phyloP scores from a whole-genome alignment of 1,284 basidiomycete species.

The Violaceomyces palustris region DNA sequence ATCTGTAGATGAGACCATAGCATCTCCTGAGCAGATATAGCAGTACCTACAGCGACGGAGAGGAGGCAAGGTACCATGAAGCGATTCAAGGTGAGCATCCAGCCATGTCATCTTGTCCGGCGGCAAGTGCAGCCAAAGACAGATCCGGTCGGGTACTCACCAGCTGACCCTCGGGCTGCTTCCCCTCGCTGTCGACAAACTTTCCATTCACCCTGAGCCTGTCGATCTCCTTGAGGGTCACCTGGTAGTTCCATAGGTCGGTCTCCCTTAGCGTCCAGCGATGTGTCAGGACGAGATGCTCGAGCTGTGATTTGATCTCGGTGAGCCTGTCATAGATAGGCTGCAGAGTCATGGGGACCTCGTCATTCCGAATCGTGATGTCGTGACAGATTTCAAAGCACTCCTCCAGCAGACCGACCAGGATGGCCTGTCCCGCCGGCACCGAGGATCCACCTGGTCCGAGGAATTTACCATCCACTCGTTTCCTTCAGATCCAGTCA shows the following conservation, averaged over 20 bases:
- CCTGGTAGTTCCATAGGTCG: conserved; percentile 70
- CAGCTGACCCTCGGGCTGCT: conserved; percentile 83
- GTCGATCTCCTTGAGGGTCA: conserved; percentile 92
- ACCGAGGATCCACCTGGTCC: conserved; percentile 81
- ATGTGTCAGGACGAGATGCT: conserved; percentile 85
- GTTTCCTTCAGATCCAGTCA: too few species aligned
- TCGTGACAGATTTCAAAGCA: conserved; percentile 96
- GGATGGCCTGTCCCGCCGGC: conserved; percentile 71
- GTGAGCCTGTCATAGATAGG: conserved; percentile 90
- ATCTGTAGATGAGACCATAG: conserved; percentile 88
- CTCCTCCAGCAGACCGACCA: conserved; percentile 79
- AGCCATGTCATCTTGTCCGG: background rate
- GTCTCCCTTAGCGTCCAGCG: conserved; percentile 97
- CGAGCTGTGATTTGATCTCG: conserved; percentile 78
- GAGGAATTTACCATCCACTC: conserved; percentile 92
- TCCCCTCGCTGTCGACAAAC: conserved; percentile 89
- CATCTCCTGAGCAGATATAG: conserved; percentile 88
- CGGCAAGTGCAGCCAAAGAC: too few species aligned
- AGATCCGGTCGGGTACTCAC: conserved; percentile 57
- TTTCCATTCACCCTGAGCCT: conserved; percentile 94
- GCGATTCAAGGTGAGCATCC: background rate
- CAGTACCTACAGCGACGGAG: conserved; percentile 63
- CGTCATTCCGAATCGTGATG: conserved; percentile 87
- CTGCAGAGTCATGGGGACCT: conserved; percentile 77
- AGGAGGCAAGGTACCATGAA: background rate